Base-by-base conservation (phyloP, 148 eudicot genomes). In the Silene uniflora region DNA sequence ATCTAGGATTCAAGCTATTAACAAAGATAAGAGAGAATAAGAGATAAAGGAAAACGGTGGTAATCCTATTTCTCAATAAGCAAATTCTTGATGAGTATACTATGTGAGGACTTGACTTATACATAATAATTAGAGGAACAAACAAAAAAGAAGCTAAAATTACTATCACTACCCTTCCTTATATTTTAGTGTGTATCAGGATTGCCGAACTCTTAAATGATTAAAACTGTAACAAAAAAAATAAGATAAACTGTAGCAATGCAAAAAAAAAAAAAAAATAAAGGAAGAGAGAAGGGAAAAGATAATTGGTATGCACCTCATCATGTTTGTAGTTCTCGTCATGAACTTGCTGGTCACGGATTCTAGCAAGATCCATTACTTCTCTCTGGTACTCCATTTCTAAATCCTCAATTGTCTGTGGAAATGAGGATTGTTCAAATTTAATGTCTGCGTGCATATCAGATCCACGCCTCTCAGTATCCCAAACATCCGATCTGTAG, bases 301-400 rank as follows among this genome's bases (percentile, higher is more conserved):
- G 16, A 10, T 11, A 10, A 19, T 21, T 8, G 29, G 47, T 72
- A 73, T 75, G 64, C 81, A 96, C 99, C 99, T 96, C 92, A 21
- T 94, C 90, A 85, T 96, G 99, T 81, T 85, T 91, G 86, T 74
- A 65, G 76, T 87, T 92, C 81, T 96, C 99, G 72, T 89, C 98
- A 73, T 91, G 98, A 84, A 91, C 90, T 84, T 92, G 93, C 83
- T 88, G 86, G 79, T 96, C 97, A 67, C 94, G 91, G 73, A 88
- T 81, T 81, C 81, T 83, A 65, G 81, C 89, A 79, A 96, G 90
- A 83, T 96, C 89, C 76, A 82, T 80, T 5, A 93, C 89, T 79
- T 91, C 97, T 84, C 86, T 91, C 78, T 84, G 85, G 76, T 89
- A 88, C 81, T 91, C 97, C 81, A 85, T 84, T 85, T 96, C 97